Evolutionary conservation across 495 filamentous ascomycete species (phyloP), one percentile per base, ranked within the genome.

Genomic region (Hypoxylon lienhwacheense): DNA sequence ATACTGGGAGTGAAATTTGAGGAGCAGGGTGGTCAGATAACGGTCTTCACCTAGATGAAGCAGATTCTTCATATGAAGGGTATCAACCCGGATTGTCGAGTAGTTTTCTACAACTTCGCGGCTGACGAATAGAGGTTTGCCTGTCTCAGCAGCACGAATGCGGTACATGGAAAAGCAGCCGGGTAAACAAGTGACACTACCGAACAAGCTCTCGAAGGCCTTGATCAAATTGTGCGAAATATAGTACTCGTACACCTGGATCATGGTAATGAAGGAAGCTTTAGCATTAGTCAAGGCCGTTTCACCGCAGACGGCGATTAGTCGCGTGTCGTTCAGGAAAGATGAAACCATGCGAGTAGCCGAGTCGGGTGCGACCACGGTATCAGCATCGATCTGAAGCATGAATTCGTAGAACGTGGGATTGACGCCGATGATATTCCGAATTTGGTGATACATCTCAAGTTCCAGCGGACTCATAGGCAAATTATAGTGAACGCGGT

Each of bases 91-190:
- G 63, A 95, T 93, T 42, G 92, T 87, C 0, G 88, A 73, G 67
- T 99, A 99, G 17, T 79, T 74, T 6, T 96, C 87, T 16, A 96
- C 80, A 24, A 99, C 79, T 64, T 97, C 91, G 33, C 84, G 81
- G 72, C 89, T 93, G 64, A 99, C 91, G 70, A 99, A 97, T 26
- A 99, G 77, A 5, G 93, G 93, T 70, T 96, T 97, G 56, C 90
- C 91, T 10, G 83, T 88, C 63, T 99, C 93, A 10, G 90, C 88
- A 10, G 93, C 90, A 58, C 92, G 88, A 63, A 99, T 86, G 39
- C 93, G 88, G 68, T 96, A 99, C 93, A 99, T 99, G 55, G 83
- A 89, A 77, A 97, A 99, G 77, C 92, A 96, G 70, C 93, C 93
- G 16, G 93, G 93, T 49, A 99, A 76, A 81, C 93, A 99, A 34